phyloP scores from a whole-genome alignment of 306 rosid species.

The Spatholobus suberectus region DNA sequence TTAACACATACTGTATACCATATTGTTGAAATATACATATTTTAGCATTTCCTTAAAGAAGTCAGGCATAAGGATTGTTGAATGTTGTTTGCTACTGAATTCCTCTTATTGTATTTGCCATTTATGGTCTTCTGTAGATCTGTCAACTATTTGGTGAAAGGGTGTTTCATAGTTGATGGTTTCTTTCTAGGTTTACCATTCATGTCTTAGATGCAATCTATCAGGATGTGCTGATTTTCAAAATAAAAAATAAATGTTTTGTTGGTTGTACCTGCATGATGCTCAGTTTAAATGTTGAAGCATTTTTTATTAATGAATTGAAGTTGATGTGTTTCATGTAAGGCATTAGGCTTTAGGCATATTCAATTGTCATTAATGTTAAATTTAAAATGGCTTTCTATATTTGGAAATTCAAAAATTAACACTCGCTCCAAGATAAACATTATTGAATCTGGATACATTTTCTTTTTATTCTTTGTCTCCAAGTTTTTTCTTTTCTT shows the following conservation, averaged over 20 bases:
- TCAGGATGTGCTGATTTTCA: background rate
- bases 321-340: background rate
- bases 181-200: background rate
- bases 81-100: background rate
- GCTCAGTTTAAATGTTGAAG: constrained; percentile 1
- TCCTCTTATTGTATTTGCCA: background rate
- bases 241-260: background rate
- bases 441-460: background rate
- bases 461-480: background rate
- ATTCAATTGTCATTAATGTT: background rate
- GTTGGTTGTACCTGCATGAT: background rate
- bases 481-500: background rate
- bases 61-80: constrained; percentile 26
- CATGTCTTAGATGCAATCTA: background rate
- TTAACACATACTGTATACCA: background rate
- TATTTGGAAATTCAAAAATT: background rate
- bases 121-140: background rate
- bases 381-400: background rate
- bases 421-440: background rate
- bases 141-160: background rate
- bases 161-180: background rate
- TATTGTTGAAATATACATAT: background rate
- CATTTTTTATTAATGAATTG: background rate
- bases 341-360: background rate
- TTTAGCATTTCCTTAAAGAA: background rate